A percentile compares a stretch with the other conserved stretches of the same genome.
Evolutionary conservation across 2,329 filamentous ascomycete genomes (phyloP).

Genomic region (Hypoxylon sp.): DNA sequence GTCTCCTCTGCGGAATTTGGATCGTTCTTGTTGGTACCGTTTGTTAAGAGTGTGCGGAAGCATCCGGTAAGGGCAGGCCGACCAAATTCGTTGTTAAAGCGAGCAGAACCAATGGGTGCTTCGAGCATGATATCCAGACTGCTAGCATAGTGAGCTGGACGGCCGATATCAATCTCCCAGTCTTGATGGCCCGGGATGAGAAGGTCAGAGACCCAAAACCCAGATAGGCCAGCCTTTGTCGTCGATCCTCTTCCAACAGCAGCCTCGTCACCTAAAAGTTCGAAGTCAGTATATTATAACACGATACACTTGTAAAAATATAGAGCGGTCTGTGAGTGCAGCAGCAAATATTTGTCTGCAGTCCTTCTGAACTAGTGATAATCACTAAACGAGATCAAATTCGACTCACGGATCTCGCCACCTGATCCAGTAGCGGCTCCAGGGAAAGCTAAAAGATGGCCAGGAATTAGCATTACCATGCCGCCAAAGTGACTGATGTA

Average conservation of each 20-base stretch:
- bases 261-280: constrained; percentile 78
- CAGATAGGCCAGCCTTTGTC: constrained; percentile 91
- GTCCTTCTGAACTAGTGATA: neutral
- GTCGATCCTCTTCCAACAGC: constrained; percentile 93
- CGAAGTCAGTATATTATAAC: constrained; percentile 16
- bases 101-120: constrained; percentile 92
- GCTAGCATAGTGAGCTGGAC: constrained; percentile 91
- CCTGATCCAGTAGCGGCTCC: constrained; percentile 96
- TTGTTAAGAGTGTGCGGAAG: constrained; percentile 89
- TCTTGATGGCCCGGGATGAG: constrained; percentile 88
- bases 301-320: neutral
- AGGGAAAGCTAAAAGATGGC: constrained; percentile 63
- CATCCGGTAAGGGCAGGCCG: constrained; percentile 89
- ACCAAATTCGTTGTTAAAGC: constrained; percentile 97
- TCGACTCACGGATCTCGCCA: constrained; percentile 86
- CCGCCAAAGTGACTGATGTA: neutral
- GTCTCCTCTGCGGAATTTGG: constrained; percentile 58
- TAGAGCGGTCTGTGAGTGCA: neutral
- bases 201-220: constrained; percentile 96
- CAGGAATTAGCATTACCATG: constrained; percentile 57
- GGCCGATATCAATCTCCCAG: constrained; percentile 93
- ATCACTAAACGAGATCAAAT: neutral
- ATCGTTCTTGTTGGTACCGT: constrained; percentile 68
- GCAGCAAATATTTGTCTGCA: no score
- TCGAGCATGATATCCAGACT: constrained; percentile 98